These are phyloP conservation scores for Avicennia marina DNA, from an alignment of 257 asterid species.

Conservation along the genomic window DNA sequence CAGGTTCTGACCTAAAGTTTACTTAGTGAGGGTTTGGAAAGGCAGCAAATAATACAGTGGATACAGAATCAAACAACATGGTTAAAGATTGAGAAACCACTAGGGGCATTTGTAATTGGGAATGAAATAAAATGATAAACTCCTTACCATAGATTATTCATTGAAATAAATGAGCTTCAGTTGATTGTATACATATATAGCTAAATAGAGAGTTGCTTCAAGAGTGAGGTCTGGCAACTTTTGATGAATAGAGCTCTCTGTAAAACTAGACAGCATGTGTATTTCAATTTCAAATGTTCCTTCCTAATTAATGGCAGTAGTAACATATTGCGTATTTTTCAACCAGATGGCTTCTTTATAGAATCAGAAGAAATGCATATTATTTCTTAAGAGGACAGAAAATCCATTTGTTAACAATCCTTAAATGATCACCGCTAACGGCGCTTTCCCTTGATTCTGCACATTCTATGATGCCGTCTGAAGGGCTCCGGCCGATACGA, in stretches of 20 bases:
- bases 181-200: background rate
- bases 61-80: background rate
- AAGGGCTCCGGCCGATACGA: conserved; percentile 26
- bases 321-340: too few relatives aligned
- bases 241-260: background rate
- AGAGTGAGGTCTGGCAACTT: background rate
- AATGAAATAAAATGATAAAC: background rate
- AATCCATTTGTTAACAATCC: background rate
- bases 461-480: conserved; percentile 22
- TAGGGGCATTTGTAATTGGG: conserved; percentile 2
- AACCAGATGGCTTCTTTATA: too few relatives aligned
- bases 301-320: too few relatives aligned
- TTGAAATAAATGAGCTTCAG: background rate
- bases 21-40: too few relatives aligned
- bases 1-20: too few relatives aligned
- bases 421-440: conserved; percentile 32
- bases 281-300: background rate
- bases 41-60: too few relatives aligned
- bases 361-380: too few relatives aligned
- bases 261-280: background rate
- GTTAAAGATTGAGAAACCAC: conserved; percentile 1
- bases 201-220: background rate
- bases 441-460: conserved; percentile 29
- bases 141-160: background rate
- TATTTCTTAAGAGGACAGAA: background rate